Base-by-base conservation (phyloP, 2,329 filamentous ascomycete species). In the Lachnellula suecica region DNA sequence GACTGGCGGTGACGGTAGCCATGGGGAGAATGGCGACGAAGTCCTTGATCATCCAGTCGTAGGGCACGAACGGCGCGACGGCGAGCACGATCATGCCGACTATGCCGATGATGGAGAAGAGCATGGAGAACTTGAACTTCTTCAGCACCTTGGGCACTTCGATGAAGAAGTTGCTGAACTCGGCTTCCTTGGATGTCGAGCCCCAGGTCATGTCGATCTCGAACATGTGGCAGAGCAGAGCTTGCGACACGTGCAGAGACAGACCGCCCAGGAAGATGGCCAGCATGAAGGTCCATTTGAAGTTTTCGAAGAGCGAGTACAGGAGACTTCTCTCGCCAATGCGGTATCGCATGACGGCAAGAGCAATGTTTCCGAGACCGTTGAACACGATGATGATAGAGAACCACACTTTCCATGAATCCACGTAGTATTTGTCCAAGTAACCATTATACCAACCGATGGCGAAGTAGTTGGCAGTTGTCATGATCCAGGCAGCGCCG, bases 171-270 rank as follows among this genome's bases (percentile, higher is more conserved):
- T 90, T 88, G 23, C 87, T 86, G 65, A 87, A 85, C 63, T 91
- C 87, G 45, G 83, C 82, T 73, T 96, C 91, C 72, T 95, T 95
- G 37, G 85, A 81, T 0, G 91, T 95, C 1, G 89, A 84, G 46
- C 89, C 89, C 90, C 90, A 94, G 3, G 82, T 83, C 86, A 94
- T 93, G 71, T 94, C 81, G 66, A 93, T 84, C 72, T 89, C 84
- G 68, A 94, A 89, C 82, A 94, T 89, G 74, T 95, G 91, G 4
- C 84, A 79, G 42, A 94, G 72, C 29, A 96, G 75, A 1, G 90
- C 90, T 68, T 92, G 87, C 25, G 83, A 89, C 44, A 96, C 82
- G 72, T 95, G 89, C 31, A 95, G 79, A 1, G 85, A 89, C 45
- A 94, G 77, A 35, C 90, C 90, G 47, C 90, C 90, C 17, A 96